phyloP scores from a whole-genome alignment of 306 rosid species.

The Sophora flavescens region DNA sequence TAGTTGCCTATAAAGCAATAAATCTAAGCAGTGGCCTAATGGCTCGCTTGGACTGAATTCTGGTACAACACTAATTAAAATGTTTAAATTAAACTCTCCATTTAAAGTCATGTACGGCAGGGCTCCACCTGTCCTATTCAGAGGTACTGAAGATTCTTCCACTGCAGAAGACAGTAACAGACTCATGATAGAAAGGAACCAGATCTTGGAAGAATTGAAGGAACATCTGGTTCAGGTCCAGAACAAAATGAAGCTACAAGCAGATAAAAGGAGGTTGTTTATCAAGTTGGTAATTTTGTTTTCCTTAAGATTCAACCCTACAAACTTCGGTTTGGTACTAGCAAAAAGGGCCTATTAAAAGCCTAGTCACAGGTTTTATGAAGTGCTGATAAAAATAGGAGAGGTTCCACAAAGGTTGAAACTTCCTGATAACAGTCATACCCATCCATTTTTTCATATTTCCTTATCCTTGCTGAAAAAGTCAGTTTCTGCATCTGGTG shows the following conservation, averaged over 20 bases:
- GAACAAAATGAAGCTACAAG: constrained; percentile 20
- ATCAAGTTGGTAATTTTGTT: constrained; percentile 13
- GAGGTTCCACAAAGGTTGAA: constrained; percentile 11
- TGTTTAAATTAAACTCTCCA: constrained; percentile 18
- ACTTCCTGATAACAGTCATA: constrained; percentile 4
- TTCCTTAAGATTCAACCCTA: constrained; percentile 8
- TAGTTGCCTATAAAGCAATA: not conserved
- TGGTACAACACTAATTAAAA: constrained; percentile 7
- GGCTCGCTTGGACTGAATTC: constrained; percentile 14
- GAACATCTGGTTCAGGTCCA: constrained; percentile 7
- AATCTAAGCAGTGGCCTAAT: constrained; percentile 5
- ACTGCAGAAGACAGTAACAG: constrained; percentile 23
- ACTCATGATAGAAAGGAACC: not conserved
- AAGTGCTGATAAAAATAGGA: not conserved
- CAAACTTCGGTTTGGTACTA: not conserved
- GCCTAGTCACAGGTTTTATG: constrained; percentile 6
- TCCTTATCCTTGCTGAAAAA: constrained; percentile 21
- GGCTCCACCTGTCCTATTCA: not conserved
- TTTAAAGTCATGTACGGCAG: constrained; percentile 1
- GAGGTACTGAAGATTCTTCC: not conserved
- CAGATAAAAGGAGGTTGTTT: not conserved
- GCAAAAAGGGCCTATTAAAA: constrained; percentile 32
- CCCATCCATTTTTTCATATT: not conserved
- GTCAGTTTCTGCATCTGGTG: not conserved
- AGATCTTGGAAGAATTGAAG: constrained; percentile 16